Evolutionary conservation across 495 filamentous ascomycete species (phyloP).

Genomic region (Hypomontagnella submonticulosa): DNA sequence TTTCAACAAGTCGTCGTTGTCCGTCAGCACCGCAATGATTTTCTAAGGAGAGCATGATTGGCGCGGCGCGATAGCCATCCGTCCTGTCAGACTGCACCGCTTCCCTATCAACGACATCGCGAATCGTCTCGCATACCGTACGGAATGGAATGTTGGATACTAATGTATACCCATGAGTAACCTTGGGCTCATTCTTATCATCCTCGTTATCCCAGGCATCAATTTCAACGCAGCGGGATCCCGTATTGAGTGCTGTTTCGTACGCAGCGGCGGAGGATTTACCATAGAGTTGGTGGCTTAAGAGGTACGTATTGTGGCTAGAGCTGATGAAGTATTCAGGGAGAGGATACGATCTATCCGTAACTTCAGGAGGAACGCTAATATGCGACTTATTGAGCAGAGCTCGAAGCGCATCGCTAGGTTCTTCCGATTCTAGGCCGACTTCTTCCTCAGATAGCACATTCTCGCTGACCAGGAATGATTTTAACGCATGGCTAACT

Average conservation of each 20-base stretch:
- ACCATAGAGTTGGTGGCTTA: constrained; percentile 64
- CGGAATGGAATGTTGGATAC: constrained; percentile 66
- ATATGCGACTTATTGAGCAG: constrained; percentile 60
- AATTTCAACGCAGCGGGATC: constrained; percentile 67
- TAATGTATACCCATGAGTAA: constrained; percentile 67
- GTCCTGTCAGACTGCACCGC: constrained; percentile 41
- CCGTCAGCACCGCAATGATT: constrained; percentile 62
- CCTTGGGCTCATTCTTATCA: constrained; percentile 61
- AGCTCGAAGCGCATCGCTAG: constrained; percentile 46
- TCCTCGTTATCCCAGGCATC: constrained; percentile 66
- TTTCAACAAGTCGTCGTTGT: constrained; percentile 60
- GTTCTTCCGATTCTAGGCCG: constrained; percentile 45
- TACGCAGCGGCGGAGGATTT: constrained; percentile 60
- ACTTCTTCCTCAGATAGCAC: constrained; percentile 51
- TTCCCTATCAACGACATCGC: constrained; percentile 60
- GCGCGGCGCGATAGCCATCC: constrained; percentile 54
- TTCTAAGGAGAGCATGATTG: constrained; percentile 64
- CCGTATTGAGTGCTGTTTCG: constrained; percentile 58
- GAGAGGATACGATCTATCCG: constrained; percentile 58
- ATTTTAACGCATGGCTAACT: constrained; percentile 59
- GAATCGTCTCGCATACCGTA: constrained; percentile 62
- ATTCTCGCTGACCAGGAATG: constrained; percentile 54
- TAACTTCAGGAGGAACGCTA: constrained; percentile 53
- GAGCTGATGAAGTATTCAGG: constrained; percentile 66
- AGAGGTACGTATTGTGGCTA: constrained; percentile 64